These are phyloP conservation scores for Colletotrichum australisinense DNA, from an alignment of 2,329 filamentous ascomycete genomes.

Conservation along the genomic window DNA sequence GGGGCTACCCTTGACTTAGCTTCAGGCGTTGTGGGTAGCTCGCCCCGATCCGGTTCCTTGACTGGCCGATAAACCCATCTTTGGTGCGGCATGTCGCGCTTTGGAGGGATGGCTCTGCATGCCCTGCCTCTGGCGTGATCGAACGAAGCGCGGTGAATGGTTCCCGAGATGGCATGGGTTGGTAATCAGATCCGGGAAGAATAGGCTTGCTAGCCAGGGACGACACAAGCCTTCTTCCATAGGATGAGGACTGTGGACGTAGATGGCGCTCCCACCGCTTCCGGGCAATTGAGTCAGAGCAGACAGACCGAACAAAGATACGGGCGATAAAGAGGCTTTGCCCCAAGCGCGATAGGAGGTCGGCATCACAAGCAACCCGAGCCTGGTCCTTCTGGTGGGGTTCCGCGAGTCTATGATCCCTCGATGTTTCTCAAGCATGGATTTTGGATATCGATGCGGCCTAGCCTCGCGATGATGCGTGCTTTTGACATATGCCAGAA, in stretches of 20 bases:
- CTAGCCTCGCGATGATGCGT: constrained; percentile 31
- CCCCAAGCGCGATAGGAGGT: constrained; percentile 19
- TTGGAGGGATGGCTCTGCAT: constrained; percentile 31
- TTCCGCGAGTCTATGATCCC: constrained; percentile 35
- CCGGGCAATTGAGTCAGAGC: constrained; percentile 13
- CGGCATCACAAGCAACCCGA: constrained; percentile 32
- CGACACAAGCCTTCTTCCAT: background rate
- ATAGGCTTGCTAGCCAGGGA: constrained; percentile 10
- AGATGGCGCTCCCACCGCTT: constrained; percentile 24
- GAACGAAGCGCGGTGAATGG: constrained; percentile 24
- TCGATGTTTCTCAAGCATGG: constrained; percentile 30
- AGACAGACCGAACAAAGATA: constrained; percentile 31
- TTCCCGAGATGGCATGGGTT: constrained; percentile 18
- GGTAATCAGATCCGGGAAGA: constrained; percentile 30
- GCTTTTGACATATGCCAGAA: constrained; percentile 28
- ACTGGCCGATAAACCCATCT: constrained; percentile 32
- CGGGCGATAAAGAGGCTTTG: constrained; percentile 26
- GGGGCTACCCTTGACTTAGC: constrained; percentile 35
- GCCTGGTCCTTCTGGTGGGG: constrained; percentile 28
- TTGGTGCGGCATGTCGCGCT: constrained; percentile 30
- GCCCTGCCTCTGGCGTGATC: constrained; percentile 37
- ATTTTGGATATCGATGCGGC: constrained; percentile 29
- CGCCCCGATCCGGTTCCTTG: constrained; percentile 19
- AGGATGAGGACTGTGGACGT: constrained; percentile 13
- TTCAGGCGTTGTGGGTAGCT: constrained; percentile 29